Percentiles rank a stretch among this genome's conserved stretches.
phyloP scores from a whole-genome alignment of 306 rosid species.

The Amphicarpaea edgeworthii region DNA sequence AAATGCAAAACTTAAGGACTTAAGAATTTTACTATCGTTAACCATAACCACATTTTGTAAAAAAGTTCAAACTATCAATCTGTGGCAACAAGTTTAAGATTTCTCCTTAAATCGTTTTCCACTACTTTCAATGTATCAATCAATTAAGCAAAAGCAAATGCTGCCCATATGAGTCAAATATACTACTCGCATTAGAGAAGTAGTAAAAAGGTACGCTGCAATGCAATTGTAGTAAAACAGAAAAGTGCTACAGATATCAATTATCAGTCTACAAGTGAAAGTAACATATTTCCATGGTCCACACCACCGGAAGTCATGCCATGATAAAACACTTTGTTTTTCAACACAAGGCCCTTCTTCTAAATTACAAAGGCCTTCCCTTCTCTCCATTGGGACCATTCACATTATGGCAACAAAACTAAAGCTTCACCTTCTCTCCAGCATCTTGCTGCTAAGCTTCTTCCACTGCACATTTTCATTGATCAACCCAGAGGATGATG shows the following conservation, averaged over 20 bases:
- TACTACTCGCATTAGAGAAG: not conserved
- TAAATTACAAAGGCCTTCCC: conserved; percentile 49
- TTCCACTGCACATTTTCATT: conserved; percentile 53
- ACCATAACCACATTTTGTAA: not conserved
- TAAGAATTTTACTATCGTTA: no score
- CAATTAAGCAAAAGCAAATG: conserved; percentile 10
- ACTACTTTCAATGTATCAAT: not conserved
- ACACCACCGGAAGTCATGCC: conserved; percentile 81
- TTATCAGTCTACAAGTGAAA: conserved; percentile 47
- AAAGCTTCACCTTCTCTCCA: conserved; percentile 48
- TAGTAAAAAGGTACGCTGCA: not conserved
- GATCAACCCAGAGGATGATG: conserved; percentile 57
- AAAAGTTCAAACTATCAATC: not conserved
- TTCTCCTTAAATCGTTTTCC: not conserved
- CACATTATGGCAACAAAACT: conserved; percentile 60
- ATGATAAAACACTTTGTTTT: conserved; percentile 46
- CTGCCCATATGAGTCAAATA: conserved; percentile 6
- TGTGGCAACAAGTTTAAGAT: not conserved
- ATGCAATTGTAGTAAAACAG: not conserved
- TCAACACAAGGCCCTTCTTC: conserved; percentile 42
- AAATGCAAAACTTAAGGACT: no score
- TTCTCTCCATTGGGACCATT: conserved; percentile 44
- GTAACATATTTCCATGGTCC: conserved; percentile 53
- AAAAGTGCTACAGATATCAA: conserved; percentile 35
- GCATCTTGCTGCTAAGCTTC: conserved; percentile 50